These are phyloP conservation scores for Turnera subulata DNA, from an alignment of 345 rosid genomes.

Conservation along the genomic window DNA sequence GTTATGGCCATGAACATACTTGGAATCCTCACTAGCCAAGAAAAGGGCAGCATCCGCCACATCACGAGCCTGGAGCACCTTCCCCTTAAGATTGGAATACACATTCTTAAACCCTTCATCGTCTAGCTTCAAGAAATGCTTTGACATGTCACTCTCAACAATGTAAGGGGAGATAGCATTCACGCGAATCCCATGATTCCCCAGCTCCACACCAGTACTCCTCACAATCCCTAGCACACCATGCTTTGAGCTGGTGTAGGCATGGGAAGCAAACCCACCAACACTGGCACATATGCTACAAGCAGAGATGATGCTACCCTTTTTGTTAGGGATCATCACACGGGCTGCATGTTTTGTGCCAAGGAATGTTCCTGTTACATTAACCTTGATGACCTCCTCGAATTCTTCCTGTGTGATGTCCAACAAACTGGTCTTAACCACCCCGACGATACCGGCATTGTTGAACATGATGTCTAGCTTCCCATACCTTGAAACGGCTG, in stretches of 20 bases:
- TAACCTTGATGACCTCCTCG: constrained; percentile 16
- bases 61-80: constrained; percentile 1
- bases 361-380: constrained; percentile 17
- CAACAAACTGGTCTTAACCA: neutral
- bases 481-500: constrained; percentile 21
- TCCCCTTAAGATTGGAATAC: constrained; percentile 10
- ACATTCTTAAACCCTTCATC: constrained; percentile 1
- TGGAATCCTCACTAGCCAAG: constrained; percentile 8
- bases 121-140: constrained; percentile 3
- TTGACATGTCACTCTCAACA: neutral
- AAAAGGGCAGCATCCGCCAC: constrained; percentile 11
- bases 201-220: constrained; percentile 17
- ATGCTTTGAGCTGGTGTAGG: constrained; percentile 22
- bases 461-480: constrained; percentile 34
- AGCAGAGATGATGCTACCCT: constrained; percentile 26
- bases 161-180: constrained; percentile 20
- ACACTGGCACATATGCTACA: constrained; percentile 6
- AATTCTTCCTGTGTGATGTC: constrained; percentile 1
- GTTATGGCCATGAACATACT: constrained; percentile 12
- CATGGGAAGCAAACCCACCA: neutral
- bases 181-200: constrained; percentile 23
- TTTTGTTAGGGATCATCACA: constrained; percentile 19
- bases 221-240: constrained; percentile 14
- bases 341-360: constrained; percentile 36
- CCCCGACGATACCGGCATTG: constrained; percentile 24